Conservation (phyloP, 129 eudicot genomes). For the Flaveria robusta region DNA sequence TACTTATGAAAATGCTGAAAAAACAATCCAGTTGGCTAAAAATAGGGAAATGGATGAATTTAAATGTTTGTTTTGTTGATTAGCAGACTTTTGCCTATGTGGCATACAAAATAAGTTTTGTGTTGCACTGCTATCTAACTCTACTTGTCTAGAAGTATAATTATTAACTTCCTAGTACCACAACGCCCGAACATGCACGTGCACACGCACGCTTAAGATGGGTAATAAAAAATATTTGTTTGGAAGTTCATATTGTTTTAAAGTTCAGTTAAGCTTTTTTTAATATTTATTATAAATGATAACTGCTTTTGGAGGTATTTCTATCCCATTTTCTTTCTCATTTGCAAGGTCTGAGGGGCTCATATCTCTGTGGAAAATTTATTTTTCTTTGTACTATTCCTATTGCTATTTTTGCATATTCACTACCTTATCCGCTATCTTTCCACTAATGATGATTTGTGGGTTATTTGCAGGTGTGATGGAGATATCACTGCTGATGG, state of each 20-base stretch:
- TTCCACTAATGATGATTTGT: constrained; percentile 17
- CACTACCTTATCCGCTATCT: constrained; percentile 15
- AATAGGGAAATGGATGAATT: not conserved
- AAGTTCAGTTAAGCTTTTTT: constrained; percentile 2
- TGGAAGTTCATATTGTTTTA: constrained; percentile 12
- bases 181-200: not conserved
- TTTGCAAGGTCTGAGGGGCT: not conserved
- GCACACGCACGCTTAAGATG: not conserved
- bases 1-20: constrained; percentile 3
- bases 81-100: not conserved
- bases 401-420: not conserved
- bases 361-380: not conserved
- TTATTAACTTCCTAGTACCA: not conserved
- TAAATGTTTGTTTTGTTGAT: not conserved
- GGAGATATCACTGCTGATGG: constrained; percentile 79
- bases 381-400: not conserved
- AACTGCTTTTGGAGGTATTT: not conserved
- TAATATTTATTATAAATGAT: no score
- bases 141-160: not conserved
- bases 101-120: not conserved
- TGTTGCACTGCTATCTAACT: constrained; percentile 14
- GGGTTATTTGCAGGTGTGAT: constrained; percentile 52
- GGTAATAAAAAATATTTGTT: not conserved
- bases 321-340: not conserved
- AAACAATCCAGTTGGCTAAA: not conserved